Evolutionary conservation across 768 basidiomycete species (phyloP).

Genomic region (Lactarius sanguifluus): DNA sequence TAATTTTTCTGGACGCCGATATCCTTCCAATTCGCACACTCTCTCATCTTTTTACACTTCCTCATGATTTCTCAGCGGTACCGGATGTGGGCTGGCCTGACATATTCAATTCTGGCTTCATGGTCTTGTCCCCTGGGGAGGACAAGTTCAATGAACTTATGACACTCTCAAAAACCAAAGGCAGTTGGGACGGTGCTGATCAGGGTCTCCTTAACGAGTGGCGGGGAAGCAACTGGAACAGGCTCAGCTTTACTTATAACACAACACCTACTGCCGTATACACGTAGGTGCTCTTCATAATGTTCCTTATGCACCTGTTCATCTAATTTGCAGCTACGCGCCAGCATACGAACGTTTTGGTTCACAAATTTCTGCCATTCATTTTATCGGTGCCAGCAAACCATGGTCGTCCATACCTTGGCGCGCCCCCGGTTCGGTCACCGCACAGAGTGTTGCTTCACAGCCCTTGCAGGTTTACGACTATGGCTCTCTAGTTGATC

Average conservation of each 20-base stretch:
- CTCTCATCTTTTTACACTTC: constrained; percentile 85
- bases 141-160: constrained; percentile 79
- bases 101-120: constrained; percentile 96
- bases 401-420: constrained; percentile 82
- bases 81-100: constrained; percentile 99
- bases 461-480: constrained; percentile 58
- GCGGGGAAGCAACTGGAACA: constrained; percentile 83
- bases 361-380: constrained; percentile 78
- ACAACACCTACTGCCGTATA: constrained; percentile 97
- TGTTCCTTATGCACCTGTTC: constrained; percentile 2
- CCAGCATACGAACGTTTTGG: constrained; percentile 96
- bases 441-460: constrained; percentile 36
- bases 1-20: constrained; percentile 92
- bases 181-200: constrained; percentile 98
- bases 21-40: constrained; percentile 85
- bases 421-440: constrained; percentile 57
- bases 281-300: constrained; percentile 54
- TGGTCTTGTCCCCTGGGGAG: constrained; percentile 80
- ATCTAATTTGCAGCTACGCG: constrained; percentile 65
- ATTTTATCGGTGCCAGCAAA: constrained; percentile 96
- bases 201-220: constrained; percentile 97
- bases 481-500: constrained; percentile 79
- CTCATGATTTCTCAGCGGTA: constrained; percentile 85
- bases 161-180: constrained; percentile 69
- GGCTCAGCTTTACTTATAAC: constrained; percentile 96